Evolutionary conservation across 306 rosid species (phyloP), one percentile per base, ranked within the genome.

Genomic region (Sechiopsis laciniata): DNA sequence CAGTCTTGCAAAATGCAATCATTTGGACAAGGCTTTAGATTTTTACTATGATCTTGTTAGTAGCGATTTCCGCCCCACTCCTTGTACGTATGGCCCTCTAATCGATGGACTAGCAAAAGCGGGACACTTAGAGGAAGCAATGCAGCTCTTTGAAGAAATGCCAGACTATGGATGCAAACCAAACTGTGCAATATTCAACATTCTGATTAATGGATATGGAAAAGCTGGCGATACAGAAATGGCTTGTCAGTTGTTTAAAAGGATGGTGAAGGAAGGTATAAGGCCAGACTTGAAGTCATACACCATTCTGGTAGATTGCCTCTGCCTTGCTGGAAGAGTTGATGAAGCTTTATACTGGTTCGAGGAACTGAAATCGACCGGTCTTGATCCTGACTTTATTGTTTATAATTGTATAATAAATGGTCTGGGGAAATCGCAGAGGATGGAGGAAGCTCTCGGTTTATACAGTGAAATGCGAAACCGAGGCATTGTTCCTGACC

Each of bases 131-230:
- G 97, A 90, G 40, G 92, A 93, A 81, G 98, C 94, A 48, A 83
- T 88, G 91, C 75, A 73, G 55, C 81, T 88, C 82, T 90, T 93
- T 35, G 88, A 87, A 75, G 96, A 88, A 84, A 94, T 90, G 97
- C 74, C 82, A 50, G 87, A 87, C 55, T 88, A 84, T 78, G 84
- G 85, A 73, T 90, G 97, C 82, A 78, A 84, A 72, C 95, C 97
- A 20, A 94, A 94, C 80, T 86, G 87, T 74, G 92, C 91, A 10
- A 84, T 89, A 73, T 94, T 78, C 81, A 94, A 94, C 78, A 89
- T 94, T 81, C 91, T 94, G 58, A 86, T 94, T 35, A 90, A 94
- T 75, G 98, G 98, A 74, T 87, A 86, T 53, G 94, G 97, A n/a
- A 89, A 94, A 85, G 48, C 88, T 16, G 95, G 96, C 13, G 75